Evolutionary conservation across 1,284 basidiomycete species (phyloP).

Genomic region (Cerrena zonata): DNA sequence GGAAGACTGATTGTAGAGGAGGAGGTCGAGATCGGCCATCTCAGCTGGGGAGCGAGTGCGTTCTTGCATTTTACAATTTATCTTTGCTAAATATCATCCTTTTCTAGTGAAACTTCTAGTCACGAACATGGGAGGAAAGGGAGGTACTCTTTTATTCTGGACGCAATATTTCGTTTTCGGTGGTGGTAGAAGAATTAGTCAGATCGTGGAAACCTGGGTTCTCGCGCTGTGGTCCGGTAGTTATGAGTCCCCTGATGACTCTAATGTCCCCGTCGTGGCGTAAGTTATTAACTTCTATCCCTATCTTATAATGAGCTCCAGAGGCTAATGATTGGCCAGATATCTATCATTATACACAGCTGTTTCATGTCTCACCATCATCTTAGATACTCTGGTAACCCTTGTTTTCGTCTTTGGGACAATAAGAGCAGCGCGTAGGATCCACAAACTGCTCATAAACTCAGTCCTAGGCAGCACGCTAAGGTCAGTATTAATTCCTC

Average conservation of each 20-base stretch:
- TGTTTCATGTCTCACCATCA: background rate
- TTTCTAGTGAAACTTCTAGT: slow-evolving; percentile 25
- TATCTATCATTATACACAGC: background rate
- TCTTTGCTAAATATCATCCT: background rate
- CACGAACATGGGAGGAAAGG: slow-evolving; percentile 1
- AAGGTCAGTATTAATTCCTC: slow-evolving; percentile 22
- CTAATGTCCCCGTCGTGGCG: slow-evolving; percentile 34
- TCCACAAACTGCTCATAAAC: background rate
- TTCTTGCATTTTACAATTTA: slow-evolving; percentile 7
- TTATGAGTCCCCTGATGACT: slow-evolving; percentile 38
- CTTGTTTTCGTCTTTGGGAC: slow-evolving; percentile 30
- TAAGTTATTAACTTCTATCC: background rate
- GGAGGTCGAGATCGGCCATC: slow-evolving; percentile 52
- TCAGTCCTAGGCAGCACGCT: slow-evolving; percentile 36
- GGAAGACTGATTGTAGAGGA: slow-evolving; percentile 53
- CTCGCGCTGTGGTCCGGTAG: slow-evolving; percentile 28
- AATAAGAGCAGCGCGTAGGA: slow-evolving; percentile 32
- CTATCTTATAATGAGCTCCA: background rate
- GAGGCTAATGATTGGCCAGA: background rate
- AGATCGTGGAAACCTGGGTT: slow-evolving; percentile 17
- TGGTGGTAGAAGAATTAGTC: background rate
- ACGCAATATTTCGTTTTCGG: background rate
- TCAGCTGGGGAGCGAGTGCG: slow-evolving; percentile 41
- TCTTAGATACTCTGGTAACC: background rate
- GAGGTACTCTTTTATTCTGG: slow-evolving; percentile 10